Conservation (phyloP, 768 basidiomycete species). For the Collybia mongolica region DNA sequence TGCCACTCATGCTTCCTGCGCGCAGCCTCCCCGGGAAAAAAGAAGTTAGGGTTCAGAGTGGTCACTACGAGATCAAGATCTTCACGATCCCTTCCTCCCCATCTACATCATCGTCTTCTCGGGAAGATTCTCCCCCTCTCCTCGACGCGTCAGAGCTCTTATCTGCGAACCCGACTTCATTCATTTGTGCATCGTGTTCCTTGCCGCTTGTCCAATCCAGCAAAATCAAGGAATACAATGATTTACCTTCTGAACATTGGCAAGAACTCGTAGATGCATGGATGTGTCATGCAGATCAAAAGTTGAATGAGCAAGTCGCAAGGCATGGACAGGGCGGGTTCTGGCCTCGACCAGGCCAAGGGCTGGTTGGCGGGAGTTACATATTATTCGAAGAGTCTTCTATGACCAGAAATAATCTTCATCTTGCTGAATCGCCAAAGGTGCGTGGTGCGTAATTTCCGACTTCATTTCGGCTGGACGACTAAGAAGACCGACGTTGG, state of each 20-base stretch:
- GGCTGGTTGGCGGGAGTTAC: constrained; percentile 89
- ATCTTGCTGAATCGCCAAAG: constrained; percentile 41
- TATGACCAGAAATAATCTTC: constrained; percentile 52
- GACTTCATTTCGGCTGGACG: constrained; percentile 47
- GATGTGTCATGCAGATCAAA: constrained; percentile 97
- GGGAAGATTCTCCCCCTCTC: constrained; percentile 40
- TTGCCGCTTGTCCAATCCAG: constrained; percentile 66
- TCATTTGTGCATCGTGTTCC: constrained; percentile 80
- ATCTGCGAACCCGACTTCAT: constrained; percentile 54
- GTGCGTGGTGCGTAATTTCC: constrained; percentile 44
- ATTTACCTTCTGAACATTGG: constrained; percentile 96
- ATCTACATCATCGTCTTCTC: constrained; percentile 14
- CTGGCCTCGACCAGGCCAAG: constrained; percentile 73
- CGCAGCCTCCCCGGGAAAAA: constrained; percentile 59
- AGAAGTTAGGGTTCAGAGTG: constrained; percentile 50
- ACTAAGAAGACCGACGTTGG: constrained; percentile 93
- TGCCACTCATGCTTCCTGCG: constrained; percentile 56
- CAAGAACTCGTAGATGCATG: constrained; percentile 95
- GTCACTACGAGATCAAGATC: constrained; percentile 76
- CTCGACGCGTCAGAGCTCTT: constrained; percentile 72
- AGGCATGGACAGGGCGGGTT: constrained; percentile 63
- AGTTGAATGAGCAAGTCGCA: constrained; percentile 67
- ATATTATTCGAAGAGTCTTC: constrained; percentile 70
- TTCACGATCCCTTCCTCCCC: constrained; percentile 27
- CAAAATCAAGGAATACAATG: constrained; percentile 58